A percentile compares a stretch with the other conserved stretches of the same genome.
These are phyloP conservation scores for Phytophthora tubulina DNA, from an alignment of 352 stramenopile genomes.

Conservation along the genomic window DNA sequence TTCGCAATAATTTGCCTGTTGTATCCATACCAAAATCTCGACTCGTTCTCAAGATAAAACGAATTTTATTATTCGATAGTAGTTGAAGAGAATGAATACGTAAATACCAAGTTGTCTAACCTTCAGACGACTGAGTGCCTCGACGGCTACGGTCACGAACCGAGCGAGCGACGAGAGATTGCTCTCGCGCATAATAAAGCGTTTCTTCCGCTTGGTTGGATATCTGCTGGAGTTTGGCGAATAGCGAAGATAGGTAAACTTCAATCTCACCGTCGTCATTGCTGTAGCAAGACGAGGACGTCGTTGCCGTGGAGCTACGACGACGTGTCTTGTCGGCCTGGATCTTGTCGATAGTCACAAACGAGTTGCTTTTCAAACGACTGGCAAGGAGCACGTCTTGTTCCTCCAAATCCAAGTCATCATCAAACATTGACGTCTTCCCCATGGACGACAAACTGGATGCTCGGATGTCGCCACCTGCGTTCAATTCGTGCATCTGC, in stretches of 20 bases:
- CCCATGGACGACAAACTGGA: constrained; percentile 24
- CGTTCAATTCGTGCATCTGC: constrained; percentile 19
- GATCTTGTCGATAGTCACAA: constrained; percentile 1
- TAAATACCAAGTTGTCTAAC: neutral
- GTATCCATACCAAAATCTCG: too few relatives aligned
- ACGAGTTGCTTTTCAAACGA: neutral
- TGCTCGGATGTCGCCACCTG: constrained; percentile 2
- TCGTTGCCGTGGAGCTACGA: constrained; percentile 21
- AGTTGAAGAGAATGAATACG: too few relatives aligned
- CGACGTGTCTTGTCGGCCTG: constrained; percentile 2
- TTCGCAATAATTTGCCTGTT: too few relatives aligned
- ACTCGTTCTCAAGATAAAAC: too few relatives aligned
- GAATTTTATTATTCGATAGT: too few relatives aligned
- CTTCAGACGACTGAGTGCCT: constrained; percentile 1
- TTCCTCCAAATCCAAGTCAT: constrained; percentile 5
- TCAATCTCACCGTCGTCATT: constrained; percentile 5
- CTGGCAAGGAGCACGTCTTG: constrained; percentile 16
- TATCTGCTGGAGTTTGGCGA: constrained; percentile 36
- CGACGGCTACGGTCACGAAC: constrained; percentile 21
- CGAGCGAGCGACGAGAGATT: constrained; percentile 31
- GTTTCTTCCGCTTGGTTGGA: constrained; percentile 39
- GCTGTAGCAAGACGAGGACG: constrained; percentile 13
- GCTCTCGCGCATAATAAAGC: constrained; percentile 34
- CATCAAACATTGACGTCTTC: neutral
- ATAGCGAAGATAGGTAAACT: constrained; percentile 13